Evolutionary conservation across 495 filamentous ascomycete species (phyloP), one percentile per base, ranked within the genome.

Genomic region (Mycothermus thermophilus): DNA sequence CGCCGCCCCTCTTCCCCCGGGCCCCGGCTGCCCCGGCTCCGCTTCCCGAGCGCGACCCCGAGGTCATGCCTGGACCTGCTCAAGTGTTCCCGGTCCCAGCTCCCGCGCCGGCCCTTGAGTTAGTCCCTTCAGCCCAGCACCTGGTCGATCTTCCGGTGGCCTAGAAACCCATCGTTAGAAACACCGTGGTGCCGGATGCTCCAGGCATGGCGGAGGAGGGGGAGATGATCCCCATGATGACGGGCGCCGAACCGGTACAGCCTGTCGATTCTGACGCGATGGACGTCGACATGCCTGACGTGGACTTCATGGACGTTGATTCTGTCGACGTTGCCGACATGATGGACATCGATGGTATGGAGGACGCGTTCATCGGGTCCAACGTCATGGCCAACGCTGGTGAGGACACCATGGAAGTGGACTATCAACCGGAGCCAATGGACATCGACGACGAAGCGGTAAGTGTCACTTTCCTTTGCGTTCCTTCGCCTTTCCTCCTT

Each of bases 81-180:
- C 34, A 28, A 19, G 25, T 20, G n/a, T 11, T 9, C n/a, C 7
- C 17, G 34, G 26, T 28, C 18, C 17, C 24, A 5, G 16, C 12
- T 22, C 24, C 19, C 34, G 17, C 26, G 34, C 34, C 26, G 26
- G 34, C 26, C n/a, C 26, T n/a, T 36, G 25, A 36, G 25, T n/a
- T 19, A 29, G 15, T 10, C 30, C 8, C 5, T 13, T 3, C 16
- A n/a, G 17, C 19, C 17, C 30, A 21, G 1, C 9, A 14, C 12
- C 12, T 21, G 30, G 19, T 19, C 8, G 4, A 8, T 17, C 15
- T 10, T 2, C 25, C 30, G 30, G 30, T 10, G 11, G 8, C 7
- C 19, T 13, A n/a, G 30, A 21, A 33, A 5, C 20, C 12, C 19
- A 21, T 24, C 12, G 20, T n/a, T n/a, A n/a, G n/a, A n/a, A n/a